Percentiles rank a stretch among this genome's conserved stretches.
phyloP scores from a whole-genome alignment of 768 basidiomycete species.

The Scleroderma bovista region DNA sequence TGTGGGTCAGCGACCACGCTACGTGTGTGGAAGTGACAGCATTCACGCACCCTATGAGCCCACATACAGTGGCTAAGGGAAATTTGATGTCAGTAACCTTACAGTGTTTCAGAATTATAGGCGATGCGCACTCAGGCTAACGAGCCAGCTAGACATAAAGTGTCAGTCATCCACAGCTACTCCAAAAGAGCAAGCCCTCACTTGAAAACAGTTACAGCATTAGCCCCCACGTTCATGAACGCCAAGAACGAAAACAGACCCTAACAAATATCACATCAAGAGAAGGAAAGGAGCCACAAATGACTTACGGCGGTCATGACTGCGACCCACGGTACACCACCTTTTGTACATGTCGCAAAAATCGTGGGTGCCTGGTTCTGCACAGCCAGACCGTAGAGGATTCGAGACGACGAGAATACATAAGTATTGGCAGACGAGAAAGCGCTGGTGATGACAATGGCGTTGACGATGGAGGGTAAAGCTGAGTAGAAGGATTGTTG shows the following conservation, averaged over 20 bases:
- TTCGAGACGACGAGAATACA: slow-evolving; percentile 32
- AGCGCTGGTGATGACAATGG: slow-evolving; percentile 61
- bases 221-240: slow-evolving; percentile 58
- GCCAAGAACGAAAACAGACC: slow-evolving; percentile 40
- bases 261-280: slow-evolving; percentile 11
- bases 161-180: too few relatives aligned
- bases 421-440: slow-evolving; percentile 66
- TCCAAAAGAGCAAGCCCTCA: slow-evolving; percentile 24
- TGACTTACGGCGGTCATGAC: slow-evolving; percentile 18
- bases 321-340: slow-evolving; percentile 40
- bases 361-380: slow-evolving; percentile 2
- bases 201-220: slow-evolving; percentile 53
- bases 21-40: slow-evolving; percentile 25
- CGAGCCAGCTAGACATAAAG: neutral
- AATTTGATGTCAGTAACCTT: slow-evolving; percentile 25
- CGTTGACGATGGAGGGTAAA: slow-evolving; percentile 69
- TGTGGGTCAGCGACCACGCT: slow-evolving; percentile 28
- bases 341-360: slow-evolving; percentile 36
- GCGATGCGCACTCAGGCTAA: neutral
- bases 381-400: slow-evolving; percentile 31
- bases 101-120: neutral
- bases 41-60: neutral
- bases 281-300: slow-evolving; percentile 10
- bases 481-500: slow-evolving; percentile 25
- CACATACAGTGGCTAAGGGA: slow-evolving; percentile 59